Evolutionary conservation across 129 eudicot species (phyloP).

Genomic region (Rutidosis leptorrhynchoides): DNA sequence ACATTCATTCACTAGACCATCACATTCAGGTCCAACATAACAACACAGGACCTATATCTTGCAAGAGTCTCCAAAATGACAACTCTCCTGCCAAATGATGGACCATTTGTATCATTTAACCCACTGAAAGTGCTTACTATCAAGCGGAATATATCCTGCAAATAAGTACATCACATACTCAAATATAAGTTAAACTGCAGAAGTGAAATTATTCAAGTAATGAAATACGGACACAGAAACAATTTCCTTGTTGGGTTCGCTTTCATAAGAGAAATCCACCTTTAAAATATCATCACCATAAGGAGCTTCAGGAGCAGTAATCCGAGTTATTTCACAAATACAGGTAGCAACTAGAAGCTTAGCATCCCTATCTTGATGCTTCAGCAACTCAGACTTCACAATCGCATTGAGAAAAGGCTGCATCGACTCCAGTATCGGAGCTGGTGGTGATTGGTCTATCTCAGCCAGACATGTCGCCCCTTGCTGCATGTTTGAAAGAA

Average conservation of each 20-base stretch:
- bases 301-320: constrained; percentile 98
- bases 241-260: too few species aligned
- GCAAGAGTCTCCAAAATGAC: constrained; percentile 87
- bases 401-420: constrained; percentile 72
- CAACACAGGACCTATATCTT: constrained; percentile 88
- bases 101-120: constrained; percentile 66
- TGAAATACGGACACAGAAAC: too few species aligned
- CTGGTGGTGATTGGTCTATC: constrained; percentile 77
- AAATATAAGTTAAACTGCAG: too few species aligned
- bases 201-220: constrained; percentile 25
- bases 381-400: constrained; percentile 73
- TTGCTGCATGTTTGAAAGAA: too few species aligned
- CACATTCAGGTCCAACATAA: constrained; percentile 99
- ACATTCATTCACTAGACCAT: constrained; percentile 82
- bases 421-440: constrained; percentile 62
- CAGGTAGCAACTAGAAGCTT: constrained; percentile 91
- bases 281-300: constrained; percentile 76
- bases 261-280: constrained; percentile 49
- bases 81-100: constrained; percentile 88
- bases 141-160: constrained; percentile 80
- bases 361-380: constrained; percentile 86
- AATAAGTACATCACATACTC: too few species aligned
- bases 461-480: constrained; percentile 68
- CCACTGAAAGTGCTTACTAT: constrained; percentile 91
- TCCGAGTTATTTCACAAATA: constrained; percentile 84